These are phyloP conservation scores for Leptographium wingfieldii DNA, from an alignment of 2,329 filamentous ascomycete genomes.

Conservation along the genomic window DNA sequence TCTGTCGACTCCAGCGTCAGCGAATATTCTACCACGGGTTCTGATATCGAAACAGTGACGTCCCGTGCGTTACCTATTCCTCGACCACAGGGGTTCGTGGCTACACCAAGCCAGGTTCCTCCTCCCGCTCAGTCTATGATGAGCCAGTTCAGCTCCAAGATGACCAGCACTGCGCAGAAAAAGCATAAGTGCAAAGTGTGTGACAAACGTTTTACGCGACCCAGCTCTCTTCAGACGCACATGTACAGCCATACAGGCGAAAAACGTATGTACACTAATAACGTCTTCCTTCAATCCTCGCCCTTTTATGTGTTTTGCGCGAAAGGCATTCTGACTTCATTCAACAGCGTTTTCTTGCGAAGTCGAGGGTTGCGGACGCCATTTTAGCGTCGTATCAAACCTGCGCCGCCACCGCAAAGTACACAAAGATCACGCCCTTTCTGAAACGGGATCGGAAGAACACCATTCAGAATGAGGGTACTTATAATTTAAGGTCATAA, in stretches of 20 bases:
- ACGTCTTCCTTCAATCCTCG: not conserved
- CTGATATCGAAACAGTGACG: constrained; percentile 71
- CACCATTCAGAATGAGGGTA: constrained; percentile 41
- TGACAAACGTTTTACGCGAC: constrained; percentile 91
- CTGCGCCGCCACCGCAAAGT: constrained; percentile 90
- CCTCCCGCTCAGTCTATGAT: constrained; percentile 95
- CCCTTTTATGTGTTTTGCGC: not conserved
- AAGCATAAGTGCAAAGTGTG: constrained; percentile 99
- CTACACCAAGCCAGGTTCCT: constrained; percentile 25
- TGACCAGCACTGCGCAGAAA: constrained; percentile 91
- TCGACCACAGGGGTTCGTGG: constrained; percentile 52
- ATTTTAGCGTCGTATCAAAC: constrained; percentile 96
- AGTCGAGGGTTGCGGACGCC: constrained; percentile 84
- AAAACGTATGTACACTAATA: constrained; percentile 60
- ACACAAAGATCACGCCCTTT: constrained; percentile 64
- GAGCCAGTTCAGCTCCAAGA: constrained; percentile 94
- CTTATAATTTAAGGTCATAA: not conserved
- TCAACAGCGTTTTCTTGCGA: constrained; percentile 77
- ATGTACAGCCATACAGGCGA: constrained; percentile 98
- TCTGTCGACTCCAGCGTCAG: constrained; percentile 77
- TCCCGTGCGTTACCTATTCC: constrained; percentile 83
- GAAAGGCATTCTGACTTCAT: not conserved
- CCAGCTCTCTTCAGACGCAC: constrained; percentile 88
- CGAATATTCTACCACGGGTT: constrained; percentile 82
- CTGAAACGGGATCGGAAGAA: constrained; percentile 51